Conservation (phyloP, 768 basidiomycete genomes). For the Rossbeevera mucosa region DNA sequence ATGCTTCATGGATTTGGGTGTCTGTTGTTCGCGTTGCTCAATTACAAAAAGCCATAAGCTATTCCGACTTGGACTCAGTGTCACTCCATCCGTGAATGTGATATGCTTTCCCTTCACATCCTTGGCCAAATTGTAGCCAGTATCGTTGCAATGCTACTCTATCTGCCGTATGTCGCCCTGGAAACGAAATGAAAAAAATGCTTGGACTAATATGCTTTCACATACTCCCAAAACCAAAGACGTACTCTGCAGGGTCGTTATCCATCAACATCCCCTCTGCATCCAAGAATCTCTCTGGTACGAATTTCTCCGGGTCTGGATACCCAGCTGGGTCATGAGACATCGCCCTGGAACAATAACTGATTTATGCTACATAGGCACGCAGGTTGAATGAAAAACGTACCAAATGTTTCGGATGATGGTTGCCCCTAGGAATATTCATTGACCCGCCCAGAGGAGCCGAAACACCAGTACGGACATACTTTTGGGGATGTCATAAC, state of each 20-base stretch:
- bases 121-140: neutral
- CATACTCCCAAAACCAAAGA: neutral
- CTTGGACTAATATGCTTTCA: neutral
- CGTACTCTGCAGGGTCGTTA: neutral
- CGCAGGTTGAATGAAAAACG: neutral
- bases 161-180: neutral
- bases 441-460: neutral
- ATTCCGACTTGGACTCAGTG: too few relatives aligned
- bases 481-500: conserved; percentile 50
- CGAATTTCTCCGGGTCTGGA: neutral
- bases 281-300: neutral
- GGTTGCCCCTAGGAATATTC: neutral
- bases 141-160: neutral
- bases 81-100: neutral
- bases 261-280: neutral
- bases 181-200: neutral
- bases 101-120: neutral
- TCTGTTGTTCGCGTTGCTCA: too few relatives aligned
- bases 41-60: too few relatives aligned
- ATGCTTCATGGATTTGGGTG: too few relatives aligned
- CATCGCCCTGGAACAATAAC: neutral
- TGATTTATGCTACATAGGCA: fast-evolving
- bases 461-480: neutral
- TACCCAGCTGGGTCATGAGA: neutral
- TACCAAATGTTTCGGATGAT: neutral